Base-by-base conservation (phyloP, 2,329 filamentous ascomycete genomes). In the Talaromyces sp. region DNA sequence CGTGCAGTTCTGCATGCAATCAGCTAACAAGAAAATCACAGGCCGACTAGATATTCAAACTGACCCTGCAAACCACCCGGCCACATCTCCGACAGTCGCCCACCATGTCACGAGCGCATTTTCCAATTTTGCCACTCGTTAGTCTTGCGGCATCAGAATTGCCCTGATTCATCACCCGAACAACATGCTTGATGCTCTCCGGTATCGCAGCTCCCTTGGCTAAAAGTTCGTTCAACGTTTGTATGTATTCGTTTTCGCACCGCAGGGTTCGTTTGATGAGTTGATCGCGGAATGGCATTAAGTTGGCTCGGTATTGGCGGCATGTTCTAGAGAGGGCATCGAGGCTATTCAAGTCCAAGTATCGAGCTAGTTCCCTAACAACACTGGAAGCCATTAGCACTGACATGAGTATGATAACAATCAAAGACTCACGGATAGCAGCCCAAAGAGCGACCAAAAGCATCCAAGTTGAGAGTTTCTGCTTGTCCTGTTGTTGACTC, bases 21-120 rank as follows among this genome's bases (percentile, higher is more conserved):
- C 10, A 34, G 23, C 9, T 12, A 51, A 57, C 34, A 57, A 40
- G 44, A 33, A 27, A 28, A 16, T 16, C 27, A 18, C 27, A 54
- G 51, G 14, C 56, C 34, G 53, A 34, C 9, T 34, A 59, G 40
- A 5, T 12, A 40, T 56, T 16, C 9, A 1, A 50, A 59, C 61
- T 59, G 16, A 96, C 92, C 77, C 94, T 85, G 75, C 94, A 98
- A 60, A 96, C 87, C 30, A 92, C 83, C 31, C 79, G 86, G 44
- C 84, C 85, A 73, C 94, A 98, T 65, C 88, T 85, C 60, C 91
- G 86, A 75, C 94, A 97, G 67, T 89, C 88, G 50, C 83, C 85
- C 5, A 98, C 94, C 85, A 96, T 85, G 74, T 97, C 94, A 64
- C 91, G 83, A 27, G 94, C 94, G 73, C 94, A 98, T 68, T 84